These are phyloP conservation scores for Tolypocladium capitatum DNA, from an alignment of 2,329 filamentous ascomycete species.

Conservation along the genomic window DNA sequence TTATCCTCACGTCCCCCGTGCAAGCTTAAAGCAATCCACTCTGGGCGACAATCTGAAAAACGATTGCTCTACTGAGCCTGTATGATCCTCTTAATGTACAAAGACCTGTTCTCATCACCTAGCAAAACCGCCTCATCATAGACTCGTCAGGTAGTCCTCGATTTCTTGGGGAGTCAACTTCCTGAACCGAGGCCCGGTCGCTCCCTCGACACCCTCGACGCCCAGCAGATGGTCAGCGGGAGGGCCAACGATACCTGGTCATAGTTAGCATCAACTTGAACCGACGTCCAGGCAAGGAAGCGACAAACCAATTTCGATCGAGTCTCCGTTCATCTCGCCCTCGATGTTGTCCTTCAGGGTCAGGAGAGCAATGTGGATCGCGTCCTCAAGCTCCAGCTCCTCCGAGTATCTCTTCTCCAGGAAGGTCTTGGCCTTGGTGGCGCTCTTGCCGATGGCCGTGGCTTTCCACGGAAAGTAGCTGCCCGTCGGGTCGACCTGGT, in stretches of 20 bases:
- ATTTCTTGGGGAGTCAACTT: conserved; percentile 97
- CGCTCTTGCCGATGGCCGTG: conserved; percentile 96
- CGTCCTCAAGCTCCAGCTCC: conserved; percentile 91
- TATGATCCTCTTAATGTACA: conserved; percentile 38
- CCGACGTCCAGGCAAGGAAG: background rate
- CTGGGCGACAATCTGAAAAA: background rate
- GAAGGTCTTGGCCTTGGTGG: conserved; percentile 97
- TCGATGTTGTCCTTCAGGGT: conserved; percentile 99
- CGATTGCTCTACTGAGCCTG: conserved; percentile 17
- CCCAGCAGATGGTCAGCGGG: conserved; percentile 89
- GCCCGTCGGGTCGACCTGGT: conserved; percentile 97
- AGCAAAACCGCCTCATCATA: conserved; percentile 42
- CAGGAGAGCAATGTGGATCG: conserved; percentile 92
- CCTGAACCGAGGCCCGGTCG: conserved; percentile 75
- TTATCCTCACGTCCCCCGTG: conserved; percentile 26
- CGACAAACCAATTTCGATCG: conserved; percentile 82
- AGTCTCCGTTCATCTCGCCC: conserved; percentile 98
- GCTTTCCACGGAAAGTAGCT: conserved; percentile 99
- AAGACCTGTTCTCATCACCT: conserved; percentile 14
- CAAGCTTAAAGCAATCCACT: conserved; percentile 1
- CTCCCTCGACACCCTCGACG: conserved; percentile 77
- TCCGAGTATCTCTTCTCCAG: conserved; percentile 98
- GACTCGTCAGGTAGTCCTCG: conserved; percentile 97
- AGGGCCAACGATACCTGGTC: conserved; percentile 77
- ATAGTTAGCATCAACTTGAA: conserved; percentile 11